Percentiles rank a stretch among this genome's conserved stretches.
These are phyloP conservation scores for Hibiscus syriacus DNA, from an alignment of 345 rosid species.

Conservation along the genomic window DNA sequence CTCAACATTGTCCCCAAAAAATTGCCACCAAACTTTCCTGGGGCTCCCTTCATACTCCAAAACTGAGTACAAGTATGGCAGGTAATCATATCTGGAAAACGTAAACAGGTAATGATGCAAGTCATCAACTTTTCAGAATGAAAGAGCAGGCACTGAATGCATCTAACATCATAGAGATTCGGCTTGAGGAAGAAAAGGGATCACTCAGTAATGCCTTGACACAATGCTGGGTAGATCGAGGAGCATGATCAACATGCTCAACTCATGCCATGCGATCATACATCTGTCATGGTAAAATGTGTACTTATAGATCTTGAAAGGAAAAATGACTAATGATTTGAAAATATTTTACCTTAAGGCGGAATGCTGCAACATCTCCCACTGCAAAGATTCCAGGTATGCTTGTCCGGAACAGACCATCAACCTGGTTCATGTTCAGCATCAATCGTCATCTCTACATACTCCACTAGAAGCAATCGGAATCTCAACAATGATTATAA, in stretches of 20 bases:
- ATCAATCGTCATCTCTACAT: not conserved
- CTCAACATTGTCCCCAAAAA: conserved; percentile 89
- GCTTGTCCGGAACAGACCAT: conserved; percentile 72
- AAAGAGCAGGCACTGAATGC: too few species aligned
- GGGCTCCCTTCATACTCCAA: conserved; percentile 92
- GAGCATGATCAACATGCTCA: too few species aligned
- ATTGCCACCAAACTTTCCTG: conserved; percentile 94
- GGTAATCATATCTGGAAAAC: conserved; percentile 73
- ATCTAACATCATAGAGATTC: too few species aligned
- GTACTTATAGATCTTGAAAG: too few species aligned
- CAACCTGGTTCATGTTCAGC: conserved; percentile 43
- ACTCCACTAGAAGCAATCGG: not conserved
- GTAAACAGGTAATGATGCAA: conserved; percentile 4
- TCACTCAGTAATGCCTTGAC: too few species aligned
- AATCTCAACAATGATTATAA: not conserved
- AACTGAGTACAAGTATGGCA: conserved; percentile 84
- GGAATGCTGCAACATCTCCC: conserved; percentile 98
- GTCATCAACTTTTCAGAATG: conserved; percentile 12
- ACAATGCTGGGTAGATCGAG: too few species aligned
- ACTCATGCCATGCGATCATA: too few species aligned
- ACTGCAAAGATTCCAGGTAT: conserved; percentile 89
- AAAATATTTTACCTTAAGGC: conserved; percentile 55
- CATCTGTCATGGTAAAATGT: too few species aligned
- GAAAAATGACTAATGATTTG: too few species aligned
- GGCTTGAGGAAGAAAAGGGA: too few species aligned